These are phyloP conservation scores for Naganishia liquefaciens DNA, from an alignment of 1,284 basidiomycete species.

Conservation along the genomic window DNA sequence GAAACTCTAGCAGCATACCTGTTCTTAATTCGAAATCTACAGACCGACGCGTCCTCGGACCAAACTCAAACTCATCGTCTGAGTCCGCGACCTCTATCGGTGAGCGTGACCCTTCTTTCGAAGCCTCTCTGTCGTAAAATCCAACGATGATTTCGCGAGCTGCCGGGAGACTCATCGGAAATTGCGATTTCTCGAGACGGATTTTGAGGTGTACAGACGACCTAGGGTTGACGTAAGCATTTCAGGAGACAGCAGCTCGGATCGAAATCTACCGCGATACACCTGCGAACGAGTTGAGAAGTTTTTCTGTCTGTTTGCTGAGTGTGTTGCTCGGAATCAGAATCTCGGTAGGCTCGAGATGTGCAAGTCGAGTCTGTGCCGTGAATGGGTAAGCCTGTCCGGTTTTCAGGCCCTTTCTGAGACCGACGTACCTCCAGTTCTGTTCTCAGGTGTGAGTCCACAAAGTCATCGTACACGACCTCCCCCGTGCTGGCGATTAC, in stretches of 20 bases:
- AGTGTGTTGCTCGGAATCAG: constrained; percentile 66
- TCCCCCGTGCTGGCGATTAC: constrained; percentile 86
- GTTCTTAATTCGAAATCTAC: not conserved
- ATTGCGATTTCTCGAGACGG: constrained; percentile 26
- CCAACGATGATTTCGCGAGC: constrained; percentile 6
- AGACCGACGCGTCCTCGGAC: not conserved
- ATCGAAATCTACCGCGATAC: constrained; percentile 37
- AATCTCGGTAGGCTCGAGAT: constrained; percentile 80
- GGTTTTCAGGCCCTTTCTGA: constrained; percentile 32
- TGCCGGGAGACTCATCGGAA: not conserved
- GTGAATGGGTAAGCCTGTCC: constrained; percentile 42
- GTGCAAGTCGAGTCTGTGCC: constrained; percentile 81
- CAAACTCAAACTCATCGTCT: constrained; percentile 17
- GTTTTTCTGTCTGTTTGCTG: constrained; percentile 73
- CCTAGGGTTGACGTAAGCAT: constrained; percentile 2
- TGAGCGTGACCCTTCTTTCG: not conserved
- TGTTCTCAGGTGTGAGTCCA: constrained; percentile 58
- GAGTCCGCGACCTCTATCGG: constrained; percentile 9
- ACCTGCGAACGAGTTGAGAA: constrained; percentile 70
- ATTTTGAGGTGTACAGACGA: constrained; percentile 18
- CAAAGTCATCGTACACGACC: constrained; percentile 87
- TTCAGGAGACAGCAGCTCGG: not conserved
- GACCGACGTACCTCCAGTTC: constrained; percentile 28
- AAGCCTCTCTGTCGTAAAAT: constrained; percentile 2
- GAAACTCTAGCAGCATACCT: constrained; percentile 7